A percentile compares a stretch with the other conserved stretches of the same genome.
phyloP scores from a whole-genome alignment of 768 basidiomycete species.

The Amylocystis lapponica region DNA sequence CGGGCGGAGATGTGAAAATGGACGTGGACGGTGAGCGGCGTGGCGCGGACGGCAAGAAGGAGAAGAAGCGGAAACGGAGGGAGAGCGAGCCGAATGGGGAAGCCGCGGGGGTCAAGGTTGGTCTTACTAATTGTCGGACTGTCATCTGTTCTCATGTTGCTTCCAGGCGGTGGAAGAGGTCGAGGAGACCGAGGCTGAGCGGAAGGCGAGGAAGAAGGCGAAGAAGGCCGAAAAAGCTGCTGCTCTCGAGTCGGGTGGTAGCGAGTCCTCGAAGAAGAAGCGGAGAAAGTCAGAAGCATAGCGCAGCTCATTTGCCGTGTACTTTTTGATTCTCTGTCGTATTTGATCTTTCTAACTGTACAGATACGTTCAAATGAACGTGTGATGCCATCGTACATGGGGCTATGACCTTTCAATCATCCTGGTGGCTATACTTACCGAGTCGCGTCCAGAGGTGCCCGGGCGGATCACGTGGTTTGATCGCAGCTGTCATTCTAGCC shows the following conservation, averaged over 20 bases:
- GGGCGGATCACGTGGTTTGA: too few species aligned
- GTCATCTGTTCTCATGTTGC: not conserved
- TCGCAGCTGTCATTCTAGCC: too few species aligned
- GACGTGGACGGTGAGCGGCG: conserved; percentile 40
- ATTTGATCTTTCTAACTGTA: not conserved
- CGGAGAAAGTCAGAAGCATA: conserved; percentile 34
- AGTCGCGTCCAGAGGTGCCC: too few species aligned
- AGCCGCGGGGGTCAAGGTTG: conserved; percentile 31
- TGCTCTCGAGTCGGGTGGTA: conserved; percentile 38
- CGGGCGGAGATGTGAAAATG: conserved; percentile 31
- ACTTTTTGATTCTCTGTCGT: conserved; percentile 1
- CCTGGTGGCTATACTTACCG: too few species aligned
- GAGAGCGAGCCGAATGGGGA: conserved; percentile 50
- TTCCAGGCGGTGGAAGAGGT: conserved; percentile 1
- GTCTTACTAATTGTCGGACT: conserved; percentile 10
- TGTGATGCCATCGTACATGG: too few species aligned
- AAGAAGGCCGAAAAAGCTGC: conserved; percentile 73
- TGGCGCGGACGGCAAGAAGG: conserved; percentile 29
- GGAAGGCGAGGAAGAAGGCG: conserved; percentile 74
- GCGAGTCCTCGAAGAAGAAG: conserved; percentile 56
- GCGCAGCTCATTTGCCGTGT: not conserved
- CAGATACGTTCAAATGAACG: too few species aligned
- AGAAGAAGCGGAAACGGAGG: conserved; percentile 43
- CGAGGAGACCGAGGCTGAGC: conserved; percentile 78
- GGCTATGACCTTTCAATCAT: too few species aligned